These are phyloP conservation scores for Neurospora sp. DNA, from an alignment of 495 filamentous ascomycete species.

Conservation along the genomic window DNA sequence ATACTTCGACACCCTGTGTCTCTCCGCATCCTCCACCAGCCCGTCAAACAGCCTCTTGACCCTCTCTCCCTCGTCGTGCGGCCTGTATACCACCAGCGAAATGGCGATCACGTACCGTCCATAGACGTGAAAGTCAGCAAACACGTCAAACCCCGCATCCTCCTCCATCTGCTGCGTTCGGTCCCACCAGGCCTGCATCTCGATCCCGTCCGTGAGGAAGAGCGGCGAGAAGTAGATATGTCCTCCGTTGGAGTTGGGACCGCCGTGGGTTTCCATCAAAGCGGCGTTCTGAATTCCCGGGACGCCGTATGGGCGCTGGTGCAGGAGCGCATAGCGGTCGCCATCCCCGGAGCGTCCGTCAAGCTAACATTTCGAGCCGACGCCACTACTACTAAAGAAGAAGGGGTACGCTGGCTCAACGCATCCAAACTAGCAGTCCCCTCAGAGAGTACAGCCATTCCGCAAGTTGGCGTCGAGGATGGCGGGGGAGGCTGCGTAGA, in stretches of 20 bases:
- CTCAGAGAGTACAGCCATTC: neutral
- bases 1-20: conserved; percentile 21
- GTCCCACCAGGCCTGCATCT: neutral
- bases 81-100: conserved; percentile 25
- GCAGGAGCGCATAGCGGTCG: no score
- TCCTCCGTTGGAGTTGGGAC: neutral
- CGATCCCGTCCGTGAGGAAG: neutral
- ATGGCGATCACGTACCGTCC: conserved; percentile 7
- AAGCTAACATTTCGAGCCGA: conserved; percentile 2
- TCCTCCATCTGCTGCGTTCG: conserved; percentile 2
- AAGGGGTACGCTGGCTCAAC: neutral
- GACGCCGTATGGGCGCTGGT: neutral
- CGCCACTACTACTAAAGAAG: no score
- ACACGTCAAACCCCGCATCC: conserved; percentile 3
- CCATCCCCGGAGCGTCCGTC: neutral
- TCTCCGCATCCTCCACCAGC: conserved; percentile 20
- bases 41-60: conserved; percentile 11
- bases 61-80: conserved; percentile 21
- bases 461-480: conserved; percentile 26
- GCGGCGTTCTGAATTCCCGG: neutral
- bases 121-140: conserved; percentile 6
- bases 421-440: neutral
- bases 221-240: conserved; percentile 4
- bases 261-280: conserved; percentile 4
- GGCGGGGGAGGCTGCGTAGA: conserved; percentile 29